Evolutionary conservation across 371 early-diverging fungal species (phyloP).

Genomic region (Zychaea mexicana): DNA sequence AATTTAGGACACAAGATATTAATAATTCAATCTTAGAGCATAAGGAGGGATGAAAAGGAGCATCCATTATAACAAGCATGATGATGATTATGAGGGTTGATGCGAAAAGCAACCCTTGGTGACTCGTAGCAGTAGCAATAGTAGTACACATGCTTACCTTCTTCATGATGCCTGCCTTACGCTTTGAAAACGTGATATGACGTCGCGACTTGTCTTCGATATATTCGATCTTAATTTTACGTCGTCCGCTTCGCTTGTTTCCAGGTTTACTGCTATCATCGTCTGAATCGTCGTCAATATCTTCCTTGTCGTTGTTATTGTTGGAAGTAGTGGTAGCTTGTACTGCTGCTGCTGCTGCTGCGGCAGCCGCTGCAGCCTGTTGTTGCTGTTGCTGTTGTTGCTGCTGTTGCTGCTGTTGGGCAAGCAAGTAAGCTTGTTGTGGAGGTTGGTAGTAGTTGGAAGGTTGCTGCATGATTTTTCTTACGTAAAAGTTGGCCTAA

Average conservation of each 20-base stretch:
- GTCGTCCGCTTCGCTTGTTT: conserved; percentile 78
- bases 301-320: not conserved
- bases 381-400: conserved; percentile 2
- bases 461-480: conserved; percentile 6
- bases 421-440: conserved; percentile 6
- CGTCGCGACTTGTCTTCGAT: conserved; percentile 95
- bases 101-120: too few relatives aligned
- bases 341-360: conserved; percentile 2
- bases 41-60: too few relatives aligned
- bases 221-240: conserved; percentile 97
- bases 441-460: conserved; percentile 8
- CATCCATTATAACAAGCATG: too few relatives aligned
- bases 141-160: conserved; percentile 66
- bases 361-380: conserved; percentile 10
- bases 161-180: conserved; percentile 99
- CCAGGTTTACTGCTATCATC: conserved; percentile 46
- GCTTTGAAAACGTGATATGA: conserved; percentile 97
- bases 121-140: too few relatives aligned
- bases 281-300: conserved; percentile 33
- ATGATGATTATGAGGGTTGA: too few relatives aligned
- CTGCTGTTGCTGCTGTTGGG: conserved; percentile 10
- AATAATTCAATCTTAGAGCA: too few relatives aligned
- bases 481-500: not conserved
- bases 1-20: not conserved
- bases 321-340: not conserved